Percentiles rank a stretch among this genome's conserved stretches.
These are phyloP conservation scores for Chlamydomonas sp. DNA, from an alignment of 139 green algal species.

Conservation along the genomic window DNA sequence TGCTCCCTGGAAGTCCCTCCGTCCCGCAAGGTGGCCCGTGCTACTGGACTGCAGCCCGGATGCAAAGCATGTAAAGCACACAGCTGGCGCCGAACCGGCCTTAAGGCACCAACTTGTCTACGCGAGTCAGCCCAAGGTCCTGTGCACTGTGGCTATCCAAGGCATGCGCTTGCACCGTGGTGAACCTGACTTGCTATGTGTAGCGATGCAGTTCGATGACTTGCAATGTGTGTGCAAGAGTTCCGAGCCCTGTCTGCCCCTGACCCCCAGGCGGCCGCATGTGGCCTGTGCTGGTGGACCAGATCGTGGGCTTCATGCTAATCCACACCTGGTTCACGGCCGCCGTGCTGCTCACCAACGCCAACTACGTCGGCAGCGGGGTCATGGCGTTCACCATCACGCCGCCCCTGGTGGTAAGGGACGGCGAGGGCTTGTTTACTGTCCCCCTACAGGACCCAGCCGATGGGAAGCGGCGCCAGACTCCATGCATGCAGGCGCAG, in stretches of 20 bases:
- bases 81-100: no score
- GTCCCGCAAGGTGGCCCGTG: no score
- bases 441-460: not conserved
- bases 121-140: no score
- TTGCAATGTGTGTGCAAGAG: no score
- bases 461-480: not conserved
- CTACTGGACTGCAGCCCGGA: no score
- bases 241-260: not conserved
- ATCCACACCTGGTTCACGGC: slow-evolving; percentile 7
- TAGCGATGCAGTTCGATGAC: no score
- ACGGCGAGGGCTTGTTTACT: not conserved
- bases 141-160: no score
- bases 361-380: not conserved
- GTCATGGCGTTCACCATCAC: not conserved
- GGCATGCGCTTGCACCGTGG: no score
- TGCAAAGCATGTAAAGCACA: no score
- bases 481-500: not conserved
- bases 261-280: slow-evolving; percentile 19
- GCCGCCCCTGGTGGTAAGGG: slow-evolving; percentile 4
- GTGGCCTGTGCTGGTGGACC: slow-evolving; percentile 24
- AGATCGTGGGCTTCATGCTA: slow-evolving; percentile 16
- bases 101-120: no score
- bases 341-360: slow-evolving; percentile 14
- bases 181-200: no score
- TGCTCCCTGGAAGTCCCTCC: no score